A percentile compares a stretch with the other conserved stretches of the same genome.
Evolutionary conservation across 75 land plant species (phyloP).

Genomic region (Cunninghamia lanceolata): DNA sequence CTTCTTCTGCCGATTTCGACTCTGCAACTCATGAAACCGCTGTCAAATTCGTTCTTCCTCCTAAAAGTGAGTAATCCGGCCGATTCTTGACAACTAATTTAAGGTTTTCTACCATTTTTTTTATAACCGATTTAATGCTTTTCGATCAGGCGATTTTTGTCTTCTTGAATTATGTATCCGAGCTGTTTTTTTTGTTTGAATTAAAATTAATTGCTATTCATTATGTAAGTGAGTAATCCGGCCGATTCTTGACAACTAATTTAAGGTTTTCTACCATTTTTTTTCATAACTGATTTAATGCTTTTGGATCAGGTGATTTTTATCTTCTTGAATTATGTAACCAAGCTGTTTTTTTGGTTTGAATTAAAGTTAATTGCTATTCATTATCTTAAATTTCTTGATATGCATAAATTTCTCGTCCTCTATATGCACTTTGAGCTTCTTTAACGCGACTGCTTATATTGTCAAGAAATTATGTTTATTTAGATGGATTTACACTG

Average conservation of each 20-base stretch:
- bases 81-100: not conserved
- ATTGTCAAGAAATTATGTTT: too few relatives aligned
- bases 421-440: not conserved
- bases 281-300: not conserved
- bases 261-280: not conserved
- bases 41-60: slow-evolving; percentile 25
- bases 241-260: not conserved
- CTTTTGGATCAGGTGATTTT: not conserved
- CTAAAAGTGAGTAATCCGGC: slow-evolving; percentile 24
- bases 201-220: too few relatives aligned
- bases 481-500: too few relatives aligned
- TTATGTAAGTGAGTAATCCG: slow-evolving; percentile 25
- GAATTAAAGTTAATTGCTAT: not conserved
- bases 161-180: not conserved
- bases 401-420: not conserved
- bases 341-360: not conserved
- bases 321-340: not conserved
- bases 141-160: not conserved
- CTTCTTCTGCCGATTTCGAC: not conserved
- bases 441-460: not conserved
- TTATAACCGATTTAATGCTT: not conserved
- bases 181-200: not conserved
- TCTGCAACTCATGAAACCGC: not conserved
- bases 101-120: not conserved
- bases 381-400: not conserved